phyloP scores from a whole-genome alignment of 140 eudicot genomes.

The Oenanthe javanica region DNA sequence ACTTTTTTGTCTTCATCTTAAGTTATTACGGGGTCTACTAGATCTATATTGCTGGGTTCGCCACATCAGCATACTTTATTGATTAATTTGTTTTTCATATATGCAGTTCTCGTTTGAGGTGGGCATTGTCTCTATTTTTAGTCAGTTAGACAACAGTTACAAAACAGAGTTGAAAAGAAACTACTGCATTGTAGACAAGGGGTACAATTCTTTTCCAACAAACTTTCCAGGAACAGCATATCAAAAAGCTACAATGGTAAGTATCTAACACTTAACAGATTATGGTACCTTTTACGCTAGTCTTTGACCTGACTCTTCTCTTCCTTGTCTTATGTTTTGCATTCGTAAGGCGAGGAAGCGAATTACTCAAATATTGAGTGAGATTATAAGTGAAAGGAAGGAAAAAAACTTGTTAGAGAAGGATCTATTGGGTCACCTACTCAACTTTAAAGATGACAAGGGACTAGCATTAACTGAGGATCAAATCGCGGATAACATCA shows the following conservation, averaged over 20 bases:
- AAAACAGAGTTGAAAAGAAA: slow-evolving; percentile 49
- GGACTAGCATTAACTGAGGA: slow-evolving; percentile 53
- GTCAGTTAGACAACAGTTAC: slow-evolving; percentile 37
- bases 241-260: slow-evolving; percentile 58
- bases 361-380: slow-evolving; percentile 46
- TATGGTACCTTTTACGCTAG: background rate
- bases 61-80: background rate
- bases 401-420: slow-evolving; percentile 37
- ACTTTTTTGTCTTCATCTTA: background rate
- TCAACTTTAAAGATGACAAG: slow-evolving; percentile 51
- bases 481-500: slow-evolving; percentile 72
- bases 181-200: slow-evolving; percentile 62
- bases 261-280: background rate
- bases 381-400: slow-evolving; percentile 47
- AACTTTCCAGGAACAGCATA: slow-evolving; percentile 76
- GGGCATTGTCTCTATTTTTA: slow-evolving; percentile 66
- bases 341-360: slow-evolving; percentile 57
- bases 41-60: slow-evolving; percentile 7
- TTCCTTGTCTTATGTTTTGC: background rate
- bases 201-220: slow-evolving; percentile 88
- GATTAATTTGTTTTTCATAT: too few relatives aligned
- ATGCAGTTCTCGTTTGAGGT: slow-evolving; percentile 79
- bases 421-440: slow-evolving; percentile 54
- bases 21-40: background rate
- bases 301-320: background rate